phyloP scores from a whole-genome alignment of 352 stramenopile species.

The Lagenidium giganteum region DNA sequence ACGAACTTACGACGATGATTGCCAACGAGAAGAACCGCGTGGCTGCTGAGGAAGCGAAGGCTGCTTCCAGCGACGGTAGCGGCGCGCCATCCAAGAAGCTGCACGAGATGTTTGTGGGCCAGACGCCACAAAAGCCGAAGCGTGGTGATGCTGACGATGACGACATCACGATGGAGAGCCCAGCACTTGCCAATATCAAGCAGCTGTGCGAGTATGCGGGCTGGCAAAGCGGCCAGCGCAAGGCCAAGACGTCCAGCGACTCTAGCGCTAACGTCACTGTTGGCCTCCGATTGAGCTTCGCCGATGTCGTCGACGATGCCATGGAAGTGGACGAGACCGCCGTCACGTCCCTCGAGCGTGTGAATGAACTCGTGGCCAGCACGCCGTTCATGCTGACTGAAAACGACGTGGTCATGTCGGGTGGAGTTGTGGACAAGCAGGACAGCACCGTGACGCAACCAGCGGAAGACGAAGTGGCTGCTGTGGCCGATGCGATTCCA shows the following conservation, averaged over 20 bases:
- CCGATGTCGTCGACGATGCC: slow-evolving; percentile 5
- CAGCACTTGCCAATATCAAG: slow-evolving; percentile 11
- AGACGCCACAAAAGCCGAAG: slow-evolving; percentile 17
- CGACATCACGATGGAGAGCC: slow-evolving; percentile 3
- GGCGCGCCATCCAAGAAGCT: too few relatives aligned
- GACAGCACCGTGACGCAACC: background rate
- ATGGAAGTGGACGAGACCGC: slow-evolving; percentile 8
- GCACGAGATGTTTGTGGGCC: too few relatives aligned
- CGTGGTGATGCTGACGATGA: slow-evolving; percentile 25
- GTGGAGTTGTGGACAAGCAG: background rate
- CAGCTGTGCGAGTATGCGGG: slow-evolving; percentile 38
- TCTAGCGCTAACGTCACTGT: background rate
- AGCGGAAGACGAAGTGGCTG: slow-evolving; percentile 5
- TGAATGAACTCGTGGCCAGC: slow-evolving; percentile 44
- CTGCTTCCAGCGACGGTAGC: background rate
- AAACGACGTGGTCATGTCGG: slow-evolving; percentile 18
- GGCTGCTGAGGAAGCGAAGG: slow-evolving; percentile 25
- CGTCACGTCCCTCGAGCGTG: slow-evolving; percentile 28
- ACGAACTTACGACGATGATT: slow-evolving; percentile 57
- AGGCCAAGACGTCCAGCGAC: slow-evolving; percentile 18
- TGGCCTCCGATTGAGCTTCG: slow-evolving; percentile 12
- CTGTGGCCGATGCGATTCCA: slow-evolving; percentile 20
- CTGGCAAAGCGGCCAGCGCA: slow-evolving; percentile 49
- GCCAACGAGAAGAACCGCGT: slow-evolving; percentile 30
- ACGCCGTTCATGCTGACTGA: slow-evolving; percentile 42